Conservation (phyloP, 2,329 filamentous ascomycete species). For the Lomentospora prolificans region DNA sequence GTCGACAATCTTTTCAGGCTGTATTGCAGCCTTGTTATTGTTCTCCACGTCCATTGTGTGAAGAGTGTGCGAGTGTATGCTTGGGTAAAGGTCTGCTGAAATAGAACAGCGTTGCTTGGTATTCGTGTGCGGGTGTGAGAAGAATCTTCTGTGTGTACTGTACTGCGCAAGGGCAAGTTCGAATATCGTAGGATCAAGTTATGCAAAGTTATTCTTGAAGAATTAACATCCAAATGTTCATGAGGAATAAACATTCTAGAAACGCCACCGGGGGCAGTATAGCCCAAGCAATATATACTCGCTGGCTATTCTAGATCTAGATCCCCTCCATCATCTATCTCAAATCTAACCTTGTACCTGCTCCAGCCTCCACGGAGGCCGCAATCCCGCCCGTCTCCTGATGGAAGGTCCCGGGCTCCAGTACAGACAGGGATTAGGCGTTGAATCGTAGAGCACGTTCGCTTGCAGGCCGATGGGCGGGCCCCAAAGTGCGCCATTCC, state of each 20-base stretch:
- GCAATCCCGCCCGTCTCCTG: neutral
- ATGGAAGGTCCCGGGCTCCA: neutral
- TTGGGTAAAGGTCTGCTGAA: no score
- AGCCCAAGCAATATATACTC: neutral
- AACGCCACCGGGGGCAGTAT: neutral
- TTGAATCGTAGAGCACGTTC: neutral
- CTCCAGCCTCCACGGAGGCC: no score
- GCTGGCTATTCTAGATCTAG: no score
- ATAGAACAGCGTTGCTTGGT: no score
- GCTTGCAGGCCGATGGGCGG: no score
- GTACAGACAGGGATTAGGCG: neutral
- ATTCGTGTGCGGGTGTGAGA: no score
- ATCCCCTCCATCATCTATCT: no score
- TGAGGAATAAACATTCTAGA: neutral
- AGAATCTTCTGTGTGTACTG: no score
- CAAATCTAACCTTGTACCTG: no score
- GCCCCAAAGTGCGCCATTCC: no score
- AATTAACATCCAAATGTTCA: neutral
- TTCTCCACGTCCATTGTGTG: neutral
- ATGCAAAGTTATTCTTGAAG: neutral
- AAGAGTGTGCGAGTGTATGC: neutral
- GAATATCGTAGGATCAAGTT: neutral
- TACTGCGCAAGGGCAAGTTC: no score
- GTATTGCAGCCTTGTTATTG: neutral
- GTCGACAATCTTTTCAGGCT: neutral